Base-by-base conservation (phyloP, 2,329 filamentous ascomycete species). In the Trichoderma polysporum region DNA sequence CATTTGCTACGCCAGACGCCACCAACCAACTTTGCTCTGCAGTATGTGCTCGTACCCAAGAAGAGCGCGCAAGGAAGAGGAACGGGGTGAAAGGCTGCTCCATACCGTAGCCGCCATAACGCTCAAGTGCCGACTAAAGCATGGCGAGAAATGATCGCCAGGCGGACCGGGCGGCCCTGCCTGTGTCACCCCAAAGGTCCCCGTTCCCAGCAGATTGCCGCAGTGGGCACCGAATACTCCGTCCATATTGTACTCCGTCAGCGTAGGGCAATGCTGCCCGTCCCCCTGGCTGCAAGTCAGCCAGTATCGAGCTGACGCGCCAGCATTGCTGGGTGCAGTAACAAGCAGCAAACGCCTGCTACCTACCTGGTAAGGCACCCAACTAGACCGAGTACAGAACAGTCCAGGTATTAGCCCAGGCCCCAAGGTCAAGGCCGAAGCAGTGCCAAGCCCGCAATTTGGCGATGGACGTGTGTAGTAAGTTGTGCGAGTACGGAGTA, bases 201-300 rank as follows among this genome's bases (percentile, higher is more conserved):
- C n/a, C n/a, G n/a, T n/a, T 49, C 37, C 63, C 63, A 56, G 31
- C 45, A 57, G 58, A 67, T 62, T 67, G 52, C 66, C 66, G 65
- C 65, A 25, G 58, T 57, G 35, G 65, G 58, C 49, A 19, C 41
- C 41, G 41, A 45, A 45, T 45, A 19, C 41, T 45, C 1, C n/a
- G n/a, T n/a, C n/a, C n/a, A n/a, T n/a, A 9, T 45, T 4, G 9
- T 19, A 2, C 41, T 12, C 8, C 41, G n/a, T 41, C 37, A 17
- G 65, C 39, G 31, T 66, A n/a, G 5, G 25, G 45, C 47, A 54
- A 45, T 47, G 19, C 47, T 31, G 29, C 10, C n/a, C 9, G 5
- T 45, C 25, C 33, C 65, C 57, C 50, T 57, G 66, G 37, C 66
- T 63, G 58, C 52, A 63, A 67, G 66, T 57, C 65, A 63, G 65